Evolutionary conservation across 1,284 basidiomycete genomes (phyloP).

Genomic region (Puccinia hordei): DNA sequence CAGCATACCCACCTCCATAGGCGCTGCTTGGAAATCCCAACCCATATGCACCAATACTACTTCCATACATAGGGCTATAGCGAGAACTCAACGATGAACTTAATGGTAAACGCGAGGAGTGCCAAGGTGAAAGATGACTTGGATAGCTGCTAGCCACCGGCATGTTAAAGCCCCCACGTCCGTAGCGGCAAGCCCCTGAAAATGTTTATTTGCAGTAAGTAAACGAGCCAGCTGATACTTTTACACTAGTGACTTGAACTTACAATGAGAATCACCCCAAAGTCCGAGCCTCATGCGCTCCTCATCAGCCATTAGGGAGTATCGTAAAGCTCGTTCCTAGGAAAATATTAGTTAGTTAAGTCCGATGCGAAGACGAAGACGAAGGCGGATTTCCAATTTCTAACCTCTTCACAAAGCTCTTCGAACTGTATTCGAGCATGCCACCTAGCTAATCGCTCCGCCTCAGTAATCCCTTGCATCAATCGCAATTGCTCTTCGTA

Average conservation of each 20-base stretch:
- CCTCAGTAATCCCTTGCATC: conserved; percentile 33
- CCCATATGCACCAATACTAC: neutral
- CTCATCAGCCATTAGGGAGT: conserved; percentile 45
- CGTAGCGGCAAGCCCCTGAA: conserved; percentile 41
- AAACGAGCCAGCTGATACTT: neutral
- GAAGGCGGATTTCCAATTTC: too few species aligned
- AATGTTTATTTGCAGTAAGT: neutral
- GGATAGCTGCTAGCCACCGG: conserved; percentile 28
- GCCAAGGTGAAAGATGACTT: conserved; percentile 24
- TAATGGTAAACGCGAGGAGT: conserved; percentile 38
- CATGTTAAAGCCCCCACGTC: conserved; percentile 37
- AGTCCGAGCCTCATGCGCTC: conserved; percentile 46
- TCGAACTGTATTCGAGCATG: conserved; percentile 40
- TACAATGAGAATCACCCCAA: conserved; percentile 33
- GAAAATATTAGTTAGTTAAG: conserved; percentile 1
- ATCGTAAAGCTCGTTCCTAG: conserved; percentile 38
- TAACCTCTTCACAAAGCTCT: conserved; percentile 45
- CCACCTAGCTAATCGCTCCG: conserved; percentile 42
- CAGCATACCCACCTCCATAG: conserved; percentile 26
- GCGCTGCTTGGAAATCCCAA: conserved; percentile 8
- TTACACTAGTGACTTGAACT: neutral
- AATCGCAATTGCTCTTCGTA: conserved; percentile 42
- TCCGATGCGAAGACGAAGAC: neutral
- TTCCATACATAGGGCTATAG: conserved; percentile 35
- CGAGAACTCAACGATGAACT: conserved; percentile 24